Conservation (phyloP, 106 monocot genomes). For the Dendrobium huoshanense region DNA sequence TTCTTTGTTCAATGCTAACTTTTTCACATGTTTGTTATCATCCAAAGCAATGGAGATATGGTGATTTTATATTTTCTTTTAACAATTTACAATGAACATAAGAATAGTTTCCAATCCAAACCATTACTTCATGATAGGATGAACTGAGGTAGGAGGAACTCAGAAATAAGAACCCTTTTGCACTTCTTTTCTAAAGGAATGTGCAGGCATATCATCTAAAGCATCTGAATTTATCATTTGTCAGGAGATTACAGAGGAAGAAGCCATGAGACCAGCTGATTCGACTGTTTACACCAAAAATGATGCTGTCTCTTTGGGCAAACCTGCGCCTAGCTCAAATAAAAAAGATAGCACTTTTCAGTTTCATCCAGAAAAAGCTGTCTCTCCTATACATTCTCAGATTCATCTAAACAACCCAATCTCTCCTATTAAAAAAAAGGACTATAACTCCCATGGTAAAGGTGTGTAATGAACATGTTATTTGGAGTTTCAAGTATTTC, state of each 20-base stretch:
- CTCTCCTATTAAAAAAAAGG: neutral
- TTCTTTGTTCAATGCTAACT: neutral
- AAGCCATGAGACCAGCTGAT: neutral
- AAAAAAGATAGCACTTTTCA: neutral
- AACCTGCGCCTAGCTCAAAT: neutral
- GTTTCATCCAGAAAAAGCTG: neutral
- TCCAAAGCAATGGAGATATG: neutral
- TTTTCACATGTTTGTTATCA: neutral
- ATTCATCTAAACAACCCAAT: neutral
- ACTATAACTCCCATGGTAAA: neutral
- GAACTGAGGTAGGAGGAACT: neutral
- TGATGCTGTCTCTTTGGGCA: neutral
- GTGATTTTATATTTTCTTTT: neutral
- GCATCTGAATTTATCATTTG: constrained; percentile 3
- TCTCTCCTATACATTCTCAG: neutral
- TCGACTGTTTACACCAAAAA: neutral
- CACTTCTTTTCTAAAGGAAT: neutral
- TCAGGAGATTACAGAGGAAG: neutral
- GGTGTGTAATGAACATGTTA: neutral
- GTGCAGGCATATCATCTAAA: constrained; percentile 2
- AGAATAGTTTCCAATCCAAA: neutral
- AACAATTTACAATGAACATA: neutral
- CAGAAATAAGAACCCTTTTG: neutral
- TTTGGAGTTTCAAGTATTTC: neutral
- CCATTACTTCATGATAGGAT: neutral